phyloP scores from a whole-genome alignment of 2,329 filamentous ascomycete genomes.

The Colletotrichum sp. region DNA sequence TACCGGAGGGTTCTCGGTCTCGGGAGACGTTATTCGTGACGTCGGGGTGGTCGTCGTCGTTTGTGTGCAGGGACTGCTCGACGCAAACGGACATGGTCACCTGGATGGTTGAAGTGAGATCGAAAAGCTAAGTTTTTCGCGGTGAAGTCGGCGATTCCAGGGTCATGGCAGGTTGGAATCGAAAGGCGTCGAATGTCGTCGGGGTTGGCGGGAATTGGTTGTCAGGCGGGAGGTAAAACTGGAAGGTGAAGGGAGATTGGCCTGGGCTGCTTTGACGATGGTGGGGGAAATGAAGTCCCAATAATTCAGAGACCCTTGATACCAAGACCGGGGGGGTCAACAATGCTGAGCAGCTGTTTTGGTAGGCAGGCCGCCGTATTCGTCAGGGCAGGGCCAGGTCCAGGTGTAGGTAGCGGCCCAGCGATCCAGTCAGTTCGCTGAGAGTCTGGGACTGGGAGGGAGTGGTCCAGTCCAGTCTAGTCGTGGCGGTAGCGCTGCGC shows the following conservation, averaged over 20 bases:
- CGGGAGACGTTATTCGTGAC: constrained; percentile 10
- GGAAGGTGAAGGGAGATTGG: constrained; percentile 19
- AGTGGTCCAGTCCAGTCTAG: background rate
- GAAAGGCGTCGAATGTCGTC: background rate
- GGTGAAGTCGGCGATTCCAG: background rate
- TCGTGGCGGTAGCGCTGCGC: constrained; percentile 14
- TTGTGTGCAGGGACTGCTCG: constrained; percentile 4
- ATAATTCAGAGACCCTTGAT: constrained; percentile 24
- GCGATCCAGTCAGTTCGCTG: background rate
- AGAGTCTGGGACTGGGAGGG: background rate
- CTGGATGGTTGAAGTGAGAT: background rate
- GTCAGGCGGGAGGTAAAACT: constrained; percentile 3
- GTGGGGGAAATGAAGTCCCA: constrained; percentile 25
- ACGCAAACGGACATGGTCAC: constrained; percentile 22
- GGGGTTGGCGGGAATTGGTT: constrained; percentile 10
- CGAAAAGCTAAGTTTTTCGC: constrained; percentile 13
- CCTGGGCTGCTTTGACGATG: constrained; percentile 18
- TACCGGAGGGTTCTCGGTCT: constrained; percentile 9
- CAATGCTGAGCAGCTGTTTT: constrained; percentile 10
- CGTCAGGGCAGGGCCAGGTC: constrained; percentile 1
- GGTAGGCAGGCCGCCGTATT: constrained; percentile 13
- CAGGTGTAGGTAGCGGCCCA: background rate
- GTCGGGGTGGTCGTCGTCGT: constrained; percentile 17
- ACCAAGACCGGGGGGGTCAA: constrained; percentile 17
- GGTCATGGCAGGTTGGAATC: constrained; percentile 12